Evolutionary conservation across 2,329 filamentous ascomycete species (phyloP).

Genomic region (Scedosporium aurantiacum): DNA sequence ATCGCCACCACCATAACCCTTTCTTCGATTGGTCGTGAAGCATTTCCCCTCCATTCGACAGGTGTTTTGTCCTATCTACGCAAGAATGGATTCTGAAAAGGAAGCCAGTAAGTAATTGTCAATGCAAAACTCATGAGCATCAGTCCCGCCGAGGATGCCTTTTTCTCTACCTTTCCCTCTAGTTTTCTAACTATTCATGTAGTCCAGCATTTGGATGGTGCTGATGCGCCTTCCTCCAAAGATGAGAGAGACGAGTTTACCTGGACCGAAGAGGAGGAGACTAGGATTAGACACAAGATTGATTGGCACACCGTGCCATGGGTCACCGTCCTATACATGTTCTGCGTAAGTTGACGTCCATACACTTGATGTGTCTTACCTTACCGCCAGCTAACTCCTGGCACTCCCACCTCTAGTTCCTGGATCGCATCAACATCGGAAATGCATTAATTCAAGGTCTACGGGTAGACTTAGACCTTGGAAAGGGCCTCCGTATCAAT

Average conservation of each 20-base stretch:
- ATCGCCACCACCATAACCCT: not conserved
- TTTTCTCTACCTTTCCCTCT: not conserved
- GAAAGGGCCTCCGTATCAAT: conserved; percentile 36
- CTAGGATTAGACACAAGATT: conserved; percentile 35
- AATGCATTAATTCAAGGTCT: conserved; percentile 47
- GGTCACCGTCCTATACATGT: conserved; percentile 40
- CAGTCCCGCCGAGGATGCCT: not conserved
- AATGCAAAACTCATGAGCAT: too few relatives aligned
- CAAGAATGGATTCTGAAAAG: not conserved
- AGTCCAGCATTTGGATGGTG: conserved; percentile 1
- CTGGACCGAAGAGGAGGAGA: conserved; percentile 42
- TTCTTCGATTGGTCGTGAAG: not conserved
- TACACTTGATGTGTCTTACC: not conserved
- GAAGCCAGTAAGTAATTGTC: not conserved
- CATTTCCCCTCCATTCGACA: too few relatives aligned
- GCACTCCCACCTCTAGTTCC: conserved; percentile 19
- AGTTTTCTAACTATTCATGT: not conserved
- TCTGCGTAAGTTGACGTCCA: conserved; percentile 32
- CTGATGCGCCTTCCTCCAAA: not conserved
- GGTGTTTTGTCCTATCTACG: too few relatives aligned
- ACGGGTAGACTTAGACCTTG: conserved; percentile 31
- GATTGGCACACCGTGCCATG: conserved; percentile 41
- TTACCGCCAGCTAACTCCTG: not conserved
- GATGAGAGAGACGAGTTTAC: not conserved
- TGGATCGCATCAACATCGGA: conserved; percentile 61